These are phyloP conservation scores for Candida arabinofermentans DNA, from an alignment of 805 yeast genomes.

Conservation along the genomic window DNA sequence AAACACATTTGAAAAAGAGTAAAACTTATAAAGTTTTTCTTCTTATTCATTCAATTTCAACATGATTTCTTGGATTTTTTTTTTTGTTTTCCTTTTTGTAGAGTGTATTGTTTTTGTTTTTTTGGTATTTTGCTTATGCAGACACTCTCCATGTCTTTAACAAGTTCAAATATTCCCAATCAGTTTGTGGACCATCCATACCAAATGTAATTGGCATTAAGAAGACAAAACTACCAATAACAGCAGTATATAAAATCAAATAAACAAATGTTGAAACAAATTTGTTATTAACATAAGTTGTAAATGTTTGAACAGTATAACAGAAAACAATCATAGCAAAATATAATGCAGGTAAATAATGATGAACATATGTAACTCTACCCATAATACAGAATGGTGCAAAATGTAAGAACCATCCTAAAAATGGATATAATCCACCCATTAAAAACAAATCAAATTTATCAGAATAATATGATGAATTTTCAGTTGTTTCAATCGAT, in stretches of 20 bases:
- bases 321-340: constrained; percentile 82
- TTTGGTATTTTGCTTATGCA: neutral
- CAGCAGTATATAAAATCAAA: constrained; percentile 40
- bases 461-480: constrained; percentile 9
- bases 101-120: neutral
- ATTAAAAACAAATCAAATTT: constrained; percentile 36
- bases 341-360: constrained; percentile 90
- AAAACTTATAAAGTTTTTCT: too few species aligned
- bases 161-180: constrained; percentile 50
- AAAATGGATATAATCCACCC: constrained; percentile 79
- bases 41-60: too few species aligned
- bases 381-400: constrained; percentile 91
- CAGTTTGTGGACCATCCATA: constrained; percentile 54
- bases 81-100: too few species aligned
- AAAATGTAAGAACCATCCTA: constrained; percentile 88
- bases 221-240: constrained; percentile 55
- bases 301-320: constrained; percentile 48
- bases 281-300: constrained; percentile 18
- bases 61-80: too few species aligned
- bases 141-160: constrained; percentile 50
- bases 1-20: too few species aligned
- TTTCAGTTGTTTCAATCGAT: constrained; percentile 22
- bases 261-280: constrained; percentile 35
- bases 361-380: constrained; percentile 95
- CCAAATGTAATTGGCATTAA: constrained; percentile 77